These are phyloP conservation scores for Penicillium sp. DNA, from an alignment of 2,329 filamentous ascomycete genomes.

Conservation along the genomic window DNA sequence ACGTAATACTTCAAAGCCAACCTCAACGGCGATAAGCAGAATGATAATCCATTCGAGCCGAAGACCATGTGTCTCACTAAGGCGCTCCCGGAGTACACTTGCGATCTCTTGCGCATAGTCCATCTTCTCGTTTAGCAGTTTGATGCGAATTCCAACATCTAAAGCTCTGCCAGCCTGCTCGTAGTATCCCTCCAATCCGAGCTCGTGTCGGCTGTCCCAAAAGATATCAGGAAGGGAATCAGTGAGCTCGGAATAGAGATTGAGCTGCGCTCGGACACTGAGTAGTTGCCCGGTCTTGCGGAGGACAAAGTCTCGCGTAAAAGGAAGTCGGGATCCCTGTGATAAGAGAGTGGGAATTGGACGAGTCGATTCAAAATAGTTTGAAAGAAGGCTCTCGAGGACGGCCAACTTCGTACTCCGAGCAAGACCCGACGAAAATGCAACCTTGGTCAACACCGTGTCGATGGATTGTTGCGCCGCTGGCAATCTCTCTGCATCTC, in stretches of 20 bases:
- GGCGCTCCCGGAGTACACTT: slow-evolving; percentile 77
- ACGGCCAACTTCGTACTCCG: slow-evolving; percentile 91
- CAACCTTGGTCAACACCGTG: slow-evolving; percentile 83
- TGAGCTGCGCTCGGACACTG: slow-evolving; percentile 83
- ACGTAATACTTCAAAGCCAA: slow-evolving; percentile 77
- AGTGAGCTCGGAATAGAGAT: slow-evolving; percentile 94
- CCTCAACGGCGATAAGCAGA: slow-evolving; percentile 85
- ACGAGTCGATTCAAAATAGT: slow-evolving; percentile 84
- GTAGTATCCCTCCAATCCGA: slow-evolving; percentile 91
- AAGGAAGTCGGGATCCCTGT: slow-evolving; percentile 61
- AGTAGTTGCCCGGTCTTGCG: slow-evolving; percentile 92
- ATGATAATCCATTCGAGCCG: slow-evolving; percentile 96
- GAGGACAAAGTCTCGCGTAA: slow-evolving; percentile 74
- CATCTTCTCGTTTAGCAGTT: slow-evolving; percentile 92
- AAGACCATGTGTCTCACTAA: slow-evolving; percentile 86
- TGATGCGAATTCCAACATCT: slow-evolving; percentile 88
- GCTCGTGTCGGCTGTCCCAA: slow-evolving; percentile 87
- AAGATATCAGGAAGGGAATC: slow-evolving; percentile 94
- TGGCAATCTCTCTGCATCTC: slow-evolving; percentile 21
- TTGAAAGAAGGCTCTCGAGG: slow-evolving; percentile 75
- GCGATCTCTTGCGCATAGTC: slow-evolving; percentile 97
- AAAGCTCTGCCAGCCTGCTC: slow-evolving; percentile 86
- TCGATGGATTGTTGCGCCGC: slow-evolving; percentile 47
- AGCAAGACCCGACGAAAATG: slow-evolving; percentile 91
- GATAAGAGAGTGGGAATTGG: slow-evolving; percentile 77